Conservation (phyloP, 2,329 filamentous ascomycete species). For the Fusarium musae region DNA sequence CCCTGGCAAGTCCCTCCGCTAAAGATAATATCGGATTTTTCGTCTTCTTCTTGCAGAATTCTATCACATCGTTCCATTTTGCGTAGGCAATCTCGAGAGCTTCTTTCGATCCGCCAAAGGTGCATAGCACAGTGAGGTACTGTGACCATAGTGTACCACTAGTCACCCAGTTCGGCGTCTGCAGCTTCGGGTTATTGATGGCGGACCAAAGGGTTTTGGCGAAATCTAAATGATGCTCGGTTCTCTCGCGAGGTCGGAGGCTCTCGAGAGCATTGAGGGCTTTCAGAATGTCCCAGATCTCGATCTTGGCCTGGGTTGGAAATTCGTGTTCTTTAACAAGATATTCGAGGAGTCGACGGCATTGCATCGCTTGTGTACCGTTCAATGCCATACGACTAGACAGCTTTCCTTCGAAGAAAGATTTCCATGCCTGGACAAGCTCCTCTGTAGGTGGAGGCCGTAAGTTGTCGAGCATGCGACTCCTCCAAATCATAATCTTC, state of each 20-base stretch:
- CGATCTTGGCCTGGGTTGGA: constrained; percentile 46
- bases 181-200: constrained; percentile 35
- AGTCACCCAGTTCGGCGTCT: constrained; percentile 26
- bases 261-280: constrained; percentile 58
- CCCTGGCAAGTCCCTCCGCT: constrained; percentile 67
- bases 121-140: constrained; percentile 57
- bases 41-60: constrained; percentile 36
- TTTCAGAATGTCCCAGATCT: constrained; percentile 47
- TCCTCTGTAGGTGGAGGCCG: constrained; percentile 73
- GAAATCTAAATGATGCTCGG: constrained; percentile 59
- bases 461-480: constrained; percentile 69
- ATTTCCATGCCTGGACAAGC: constrained; percentile 71
- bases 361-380: constrained; percentile 71
- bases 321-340: constrained; percentile 52
- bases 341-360: constrained; percentile 68
- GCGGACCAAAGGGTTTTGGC: constrained; percentile 55
- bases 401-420: constrained; percentile 70
- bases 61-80: constrained; percentile 44
- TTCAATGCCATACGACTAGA: constrained; percentile 64
- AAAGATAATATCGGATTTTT: constrained; percentile 45
- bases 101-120: constrained; percentile 65
- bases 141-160: constrained; percentile 45
- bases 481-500: constrained; percentile 74
- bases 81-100: constrained; percentile 58
- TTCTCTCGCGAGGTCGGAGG: constrained; percentile 55